Evolutionary conservation across 1,284 basidiomycete genomes (phyloP), one percentile per base, ranked within the genome.

Genomic region (Malassezia obtusa): DNA sequence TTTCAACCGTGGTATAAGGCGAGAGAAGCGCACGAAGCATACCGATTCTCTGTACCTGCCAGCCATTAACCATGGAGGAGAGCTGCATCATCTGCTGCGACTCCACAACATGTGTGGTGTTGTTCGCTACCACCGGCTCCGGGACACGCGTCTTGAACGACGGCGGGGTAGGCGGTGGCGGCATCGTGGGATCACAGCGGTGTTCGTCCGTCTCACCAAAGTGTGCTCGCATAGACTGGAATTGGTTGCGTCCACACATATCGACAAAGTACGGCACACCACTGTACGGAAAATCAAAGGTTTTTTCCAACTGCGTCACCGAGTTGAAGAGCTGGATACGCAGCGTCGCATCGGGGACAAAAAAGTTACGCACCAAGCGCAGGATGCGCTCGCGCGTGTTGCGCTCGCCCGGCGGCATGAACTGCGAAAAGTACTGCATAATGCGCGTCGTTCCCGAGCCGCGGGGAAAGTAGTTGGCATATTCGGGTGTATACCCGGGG

Each of bases 81-180:
- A 45, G 19, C 36, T 51, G 50, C 32, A 43, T 30, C 43, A 56
- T 40, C 11, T 48, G 36, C 12, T 55, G 35, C n/a, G 45, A 39
- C 43, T 61, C 52, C 4, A 61, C 49, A 17, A 61, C 21, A 31
- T 61, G 59, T 0, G 59, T 52, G 1, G 49, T 49, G 25, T 36
- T 30, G 11, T 17, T 19, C 25, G 19, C 19, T 1, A 45, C 39
- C 7, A 35, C 25, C 11, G 44, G 57, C 22, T 49, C 41, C n/a
- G 41, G 59, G 15, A 46, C 28, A 24, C 21, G 31, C 30, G 45
- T 25, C 26, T n/a, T 8, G 22, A 28, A 36, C 35, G 22, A 26
- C 26, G 30, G 30, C 15, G 22, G 15, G 12, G 45, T 37, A 8
- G 45, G 35, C 6, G 56, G 40, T 22, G 59, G 49, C 50, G 52